Evolutionary conservation across 2,329 filamentous ascomycete genomes (phyloP), one percentile per base, ranked within the genome.

Genomic region (Didymosphaeria variabile): DNA sequence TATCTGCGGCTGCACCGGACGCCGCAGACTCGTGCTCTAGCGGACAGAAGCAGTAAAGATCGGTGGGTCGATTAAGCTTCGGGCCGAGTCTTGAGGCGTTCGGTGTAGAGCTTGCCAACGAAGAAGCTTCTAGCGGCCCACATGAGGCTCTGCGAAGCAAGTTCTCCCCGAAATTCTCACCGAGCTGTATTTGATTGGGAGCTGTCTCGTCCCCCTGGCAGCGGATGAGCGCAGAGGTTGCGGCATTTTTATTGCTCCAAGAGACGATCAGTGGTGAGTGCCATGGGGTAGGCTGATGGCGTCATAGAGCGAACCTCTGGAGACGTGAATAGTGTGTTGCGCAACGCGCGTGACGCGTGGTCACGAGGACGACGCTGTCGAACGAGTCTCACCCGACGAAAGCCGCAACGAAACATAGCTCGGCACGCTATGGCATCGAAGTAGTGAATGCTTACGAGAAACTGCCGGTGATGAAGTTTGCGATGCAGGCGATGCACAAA

Each of bases 111-210:
- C 63, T 64, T 66, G 38, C 62, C 40, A 55, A 53, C 62, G 57
- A 68, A 69, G 66, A 73, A 72, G 71, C 69, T 70, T 73, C 68
- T 73, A 72, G 69, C 59, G 66, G 57, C 65, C 69, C 70, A 71
- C 70, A 64, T 72, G 69, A 60, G 68, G 68, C 69, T 73, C 69
- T 72, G 65, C 61, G 61, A 51, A 55, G 58, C 58, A 45, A 34
- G 45, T 66, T 42, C 15, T 19, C 59, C 53, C 68, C 66, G 61
- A 67, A 29, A 66, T 63, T 67, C 58, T 52, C 34, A 51, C 70
- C 67, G 67, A 47, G 42, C 40, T 9, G 19, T 12, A 13, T 31
- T 21, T 44, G 21, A 53, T 53, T 53, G 51, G 50, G 36, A 13
- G 9, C 3, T 53, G n/a, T 40, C 34, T n/a, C 10, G 5, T 23